Evolutionary conservation across 2,329 filamentous ascomycete species (phyloP).

Genomic region (Aureobasidium sp.): DNA sequence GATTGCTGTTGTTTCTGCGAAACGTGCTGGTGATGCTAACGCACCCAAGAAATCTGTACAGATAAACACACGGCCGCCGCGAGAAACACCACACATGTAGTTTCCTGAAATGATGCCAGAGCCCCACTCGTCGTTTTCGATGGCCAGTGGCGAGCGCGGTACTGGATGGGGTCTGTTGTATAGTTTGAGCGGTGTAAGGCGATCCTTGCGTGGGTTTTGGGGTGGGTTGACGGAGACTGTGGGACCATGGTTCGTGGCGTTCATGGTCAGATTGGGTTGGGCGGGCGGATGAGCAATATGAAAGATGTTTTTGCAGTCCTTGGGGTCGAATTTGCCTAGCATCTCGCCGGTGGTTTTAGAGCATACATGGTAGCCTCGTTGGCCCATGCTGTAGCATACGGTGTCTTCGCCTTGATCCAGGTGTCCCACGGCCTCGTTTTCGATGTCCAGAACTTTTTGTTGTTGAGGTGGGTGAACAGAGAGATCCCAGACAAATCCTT

Average conservation of each 20-base stretch:
- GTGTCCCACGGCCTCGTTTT: constrained; percentile 36
- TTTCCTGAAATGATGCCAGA: constrained; percentile 37
- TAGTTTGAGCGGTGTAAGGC: constrained; percentile 19
- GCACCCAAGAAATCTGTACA: constrained; percentile 37
- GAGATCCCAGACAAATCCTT: constrained; percentile 41
- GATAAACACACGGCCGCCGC: constrained; percentile 36
- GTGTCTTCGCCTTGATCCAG: constrained; percentile 35
- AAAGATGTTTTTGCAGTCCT: constrained; percentile 25
- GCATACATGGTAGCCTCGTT: constrained; percentile 35
- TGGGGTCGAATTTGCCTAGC: constrained; percentile 33
- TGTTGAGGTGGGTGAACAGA: constrained; percentile 26
- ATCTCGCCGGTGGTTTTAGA: constrained; percentile 33
- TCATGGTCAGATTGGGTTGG: constrained; percentile 16
- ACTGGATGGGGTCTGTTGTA: constrained; percentile 17
- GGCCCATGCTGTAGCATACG: constrained; percentile 39
- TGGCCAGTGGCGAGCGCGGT: constrained; percentile 12
- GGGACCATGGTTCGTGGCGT: constrained; percentile 17
- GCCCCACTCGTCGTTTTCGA: constrained; percentile 39
- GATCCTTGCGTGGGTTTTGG: constrained; percentile 15
- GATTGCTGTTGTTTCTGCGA: constrained; percentile 26
- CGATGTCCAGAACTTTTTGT: constrained; percentile 32
- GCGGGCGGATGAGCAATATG: constrained; percentile 27
- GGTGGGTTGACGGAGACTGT: constrained; percentile 19
- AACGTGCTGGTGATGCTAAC: constrained; percentile 23
- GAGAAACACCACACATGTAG: constrained; percentile 37